Base-by-base conservation (phyloP, 2,329 filamentous ascomycete species). In the Colletotrichum siamense region DNA sequence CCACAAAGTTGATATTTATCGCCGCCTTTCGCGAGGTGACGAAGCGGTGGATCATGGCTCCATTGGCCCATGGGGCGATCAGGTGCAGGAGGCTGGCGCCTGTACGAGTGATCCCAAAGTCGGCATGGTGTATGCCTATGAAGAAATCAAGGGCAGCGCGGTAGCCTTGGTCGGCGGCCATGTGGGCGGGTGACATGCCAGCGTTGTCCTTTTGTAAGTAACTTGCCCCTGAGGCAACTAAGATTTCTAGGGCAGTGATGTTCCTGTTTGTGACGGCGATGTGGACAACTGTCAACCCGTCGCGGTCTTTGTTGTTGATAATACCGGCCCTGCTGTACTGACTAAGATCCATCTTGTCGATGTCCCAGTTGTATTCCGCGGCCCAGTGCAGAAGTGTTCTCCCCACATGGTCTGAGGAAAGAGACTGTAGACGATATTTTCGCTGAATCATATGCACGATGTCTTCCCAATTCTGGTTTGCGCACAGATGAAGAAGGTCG, bases 21-120 rank as follows among this genome's bases (percentile, higher is more conserved):
- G 39, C 39, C 9, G 0, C 9, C 0, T 0, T 49, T 49, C 39
- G 39, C 39, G 18, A 49, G 0, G 39, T 49, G 0, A 49, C 39
- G 39, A 49, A 49, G 39, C 2, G 39, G 0, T 0, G 0, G 1
- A 49, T 7, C 39, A 7, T 49, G 0, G 9, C 5, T 49, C 5
- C 39, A 2, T 49, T 2, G 5, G 4, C 4, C 36, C 36, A 9
- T 0, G 4, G 18, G 0, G 39, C 18, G 2, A 49, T 49, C 3
- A n/a, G 39, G 39, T 49, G 39, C 39, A 49, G 39, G 9, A 49
- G 39, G 18, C 39, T 49, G 1, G 18, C 39, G 18, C 39, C 39
- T 49, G 39, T 49, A n/a, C 5, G 39, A 49, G 18, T 49, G 3
- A 49, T 49, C 39, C 39, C 39, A 49, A 49, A 49, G 39, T 49